Base-by-base conservation (phyloP, 2,329 filamentous ascomycete species). In the Neopestalotiopsis sp. region DNA sequence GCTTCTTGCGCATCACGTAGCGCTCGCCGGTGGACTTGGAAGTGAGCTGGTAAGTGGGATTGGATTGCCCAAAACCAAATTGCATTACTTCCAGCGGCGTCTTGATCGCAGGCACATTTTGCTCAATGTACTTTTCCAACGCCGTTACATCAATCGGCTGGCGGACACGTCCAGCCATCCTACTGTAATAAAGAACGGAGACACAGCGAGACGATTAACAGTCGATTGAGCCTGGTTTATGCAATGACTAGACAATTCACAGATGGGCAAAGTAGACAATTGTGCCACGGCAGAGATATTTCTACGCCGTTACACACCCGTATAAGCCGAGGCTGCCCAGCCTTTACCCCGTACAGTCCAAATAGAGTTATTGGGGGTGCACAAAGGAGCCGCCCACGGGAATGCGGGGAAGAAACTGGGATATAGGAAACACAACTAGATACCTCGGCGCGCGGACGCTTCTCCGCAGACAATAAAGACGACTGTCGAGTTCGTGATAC, bases 1-100 rank as follows among this genome's bases (percentile, higher is more conserved):
- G 95, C 83, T 97, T 97, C 88, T 98, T 98, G 78, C 95, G 93
- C 84, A 98, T 87, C 52, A 98, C 95, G 81, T 91, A 97, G 79
- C 91, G 90, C 73, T 84, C 80, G 67, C 90, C 90, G 13, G 60
- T 65, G 6, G 60, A n/a, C 34, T 24, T 32, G 4, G 68, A 69
- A 7, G 68, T 69, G 7, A 69, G 58, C 49, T 67, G 64, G 65
- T 69, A 69, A 17, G 68, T 69, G 1, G 68, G 68, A 20, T 69
- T 69, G 12, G 68, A 69, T 32, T 69, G 68, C 17, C 68, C 68
- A 17, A 62, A 67, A 10, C 68, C 65, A 78, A 98, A 98, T 93
- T 67, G 65, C 65, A 97, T 95, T 72, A 97, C 84, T 65, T 93
- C 90, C 72, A 98, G 84, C 1, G 95, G 95, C n/a, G 90, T 88